These are phyloP conservation scores for Capronia americana DNA, from an alignment of 2,329 filamentous ascomycete genomes.

Conservation along the genomic window DNA sequence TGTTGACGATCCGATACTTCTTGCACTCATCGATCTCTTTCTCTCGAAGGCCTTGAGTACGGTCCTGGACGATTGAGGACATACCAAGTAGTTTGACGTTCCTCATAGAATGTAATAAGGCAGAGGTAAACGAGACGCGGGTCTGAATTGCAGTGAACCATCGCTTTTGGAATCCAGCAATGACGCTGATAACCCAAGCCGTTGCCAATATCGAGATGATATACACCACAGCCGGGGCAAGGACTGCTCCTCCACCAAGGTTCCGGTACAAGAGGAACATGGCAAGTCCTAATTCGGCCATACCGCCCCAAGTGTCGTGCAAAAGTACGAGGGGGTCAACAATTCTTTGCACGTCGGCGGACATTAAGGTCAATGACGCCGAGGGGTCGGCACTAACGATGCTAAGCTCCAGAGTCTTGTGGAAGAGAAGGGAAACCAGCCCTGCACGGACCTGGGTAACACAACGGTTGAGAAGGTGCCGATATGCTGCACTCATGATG, in stretches of 20 bases:
- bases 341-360: slow-evolving; percentile 52
- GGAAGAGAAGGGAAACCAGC: slow-evolving; percentile 59
- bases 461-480: slow-evolving; percentile 52
- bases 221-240: slow-evolving; percentile 52
- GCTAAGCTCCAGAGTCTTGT: slow-evolving; percentile 51
- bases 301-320: slow-evolving; percentile 55
- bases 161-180: slow-evolving; percentile 47
- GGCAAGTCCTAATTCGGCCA: slow-evolving; percentile 54
- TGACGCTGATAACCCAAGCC: slow-evolving; percentile 39
- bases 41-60: slow-evolving; percentile 49
- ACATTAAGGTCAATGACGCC: slow-evolving; percentile 55
- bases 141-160: slow-evolving; percentile 60
- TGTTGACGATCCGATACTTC: slow-evolving; percentile 45
- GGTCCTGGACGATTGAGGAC: slow-evolving; percentile 48
- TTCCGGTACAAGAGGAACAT: slow-evolving; percentile 52
- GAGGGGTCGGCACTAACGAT: slow-evolving; percentile 45
- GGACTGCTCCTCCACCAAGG: slow-evolving; percentile 52
- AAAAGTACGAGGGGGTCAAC: slow-evolving; percentile 50
- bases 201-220: slow-evolving; percentile 26
- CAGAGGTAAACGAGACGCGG: slow-evolving; percentile 57
- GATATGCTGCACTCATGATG: slow-evolving; percentile 50
- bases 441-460: slow-evolving; percentile 53
- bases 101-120: slow-evolving; percentile 59
- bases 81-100: slow-evolving; percentile 59
- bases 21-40: slow-evolving; percentile 52